Base-by-base conservation (phyloP, 2,329 filamentous ascomycete genomes). In the Exophiala lecanii-corni region DNA sequence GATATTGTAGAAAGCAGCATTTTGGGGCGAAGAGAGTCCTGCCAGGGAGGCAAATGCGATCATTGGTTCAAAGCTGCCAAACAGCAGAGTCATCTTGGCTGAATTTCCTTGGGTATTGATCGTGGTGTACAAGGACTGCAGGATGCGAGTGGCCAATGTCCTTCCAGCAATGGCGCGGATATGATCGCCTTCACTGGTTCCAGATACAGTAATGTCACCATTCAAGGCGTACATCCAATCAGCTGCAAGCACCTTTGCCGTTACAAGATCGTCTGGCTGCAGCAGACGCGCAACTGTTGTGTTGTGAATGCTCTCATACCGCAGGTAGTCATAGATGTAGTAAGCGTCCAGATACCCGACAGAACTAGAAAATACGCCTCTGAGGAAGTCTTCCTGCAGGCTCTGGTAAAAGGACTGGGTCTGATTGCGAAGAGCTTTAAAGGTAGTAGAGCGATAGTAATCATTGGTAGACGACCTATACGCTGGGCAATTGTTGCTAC, bases 271-370 rank as follows among this genome's bases (percentile, higher is more conserved):
- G 6, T 57, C 54, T 3, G 49, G 19, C 18, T 53, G 55, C 13
- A 71, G 20, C 10, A 49, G 52, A 20, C 59, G 39, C 13, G 61
- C 56, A 16, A 70, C 60, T 4, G 64, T 69, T 7, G 55, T 54
- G 51, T 81, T 76, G 59, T 81, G 76, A 13, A 64, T 54, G 38
- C 68, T 68, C 28, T 70, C 65, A 57, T 80, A 80, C 21, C 70
- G 67, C 33, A 81, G 59, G 52, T 74, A 79, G 47, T 81, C 75
- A 41, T 69, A 75, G 47, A 81, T 74, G 9, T 65, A 55, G 47
- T 71, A 68, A 2, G 76, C 76, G 43, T 78, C 73, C 7, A 57
- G 58, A 55, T 76, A 79, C 41, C 67, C 67, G 38, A 69, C 73
- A 9, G 55, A 58, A 30, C 56, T 48, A 9, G 59, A 54, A 15